Evolutionary conservation across 2,329 filamentous ascomycete species (phyloP).

Genomic region (Penicillium fuscoglaucum): DNA sequence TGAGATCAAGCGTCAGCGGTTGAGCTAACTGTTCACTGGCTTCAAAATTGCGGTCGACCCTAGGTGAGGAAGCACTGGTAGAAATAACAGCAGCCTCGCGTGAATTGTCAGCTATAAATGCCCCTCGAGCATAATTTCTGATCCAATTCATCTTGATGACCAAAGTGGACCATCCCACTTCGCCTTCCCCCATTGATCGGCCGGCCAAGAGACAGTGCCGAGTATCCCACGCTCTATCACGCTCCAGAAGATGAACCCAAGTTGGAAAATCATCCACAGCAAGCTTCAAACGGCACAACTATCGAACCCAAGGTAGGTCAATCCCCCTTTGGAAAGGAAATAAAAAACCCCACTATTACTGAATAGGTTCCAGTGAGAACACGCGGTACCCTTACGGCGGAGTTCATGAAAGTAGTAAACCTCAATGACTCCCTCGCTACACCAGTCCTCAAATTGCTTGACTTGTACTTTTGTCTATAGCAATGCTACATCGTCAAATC

Average conservation of each 20-base stretch:
- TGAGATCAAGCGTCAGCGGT: too few species aligned
- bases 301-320: neutral
- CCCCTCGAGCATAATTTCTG: neutral
- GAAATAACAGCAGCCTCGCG: too few species aligned
- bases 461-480: neutral
- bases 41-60: too few species aligned
- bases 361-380: neutral
- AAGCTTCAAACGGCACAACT: neutral
- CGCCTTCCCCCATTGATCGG: neutral
- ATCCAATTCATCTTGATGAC: neutral
- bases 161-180: neutral
- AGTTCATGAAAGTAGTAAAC: neutral
- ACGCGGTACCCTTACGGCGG: neutral
- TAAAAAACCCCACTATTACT: neutral
- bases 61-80: too few species aligned
- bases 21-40: too few species aligned
- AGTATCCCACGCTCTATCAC: neutral
- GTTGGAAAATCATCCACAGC: neutral
- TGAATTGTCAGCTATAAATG: neutral
- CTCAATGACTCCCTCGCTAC: neutral
- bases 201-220: constrained; percentile 1
- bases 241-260: neutral
- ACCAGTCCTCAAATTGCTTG: constrained; percentile 2
- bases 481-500: too few species aligned
- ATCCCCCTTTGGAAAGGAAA: neutral